A percentile compares a stretch with the other conserved stretches of the same genome.
Conservation (phyloP, 2,329 filamentous ascomycete genomes). For the Fusarium sp. region DNA sequence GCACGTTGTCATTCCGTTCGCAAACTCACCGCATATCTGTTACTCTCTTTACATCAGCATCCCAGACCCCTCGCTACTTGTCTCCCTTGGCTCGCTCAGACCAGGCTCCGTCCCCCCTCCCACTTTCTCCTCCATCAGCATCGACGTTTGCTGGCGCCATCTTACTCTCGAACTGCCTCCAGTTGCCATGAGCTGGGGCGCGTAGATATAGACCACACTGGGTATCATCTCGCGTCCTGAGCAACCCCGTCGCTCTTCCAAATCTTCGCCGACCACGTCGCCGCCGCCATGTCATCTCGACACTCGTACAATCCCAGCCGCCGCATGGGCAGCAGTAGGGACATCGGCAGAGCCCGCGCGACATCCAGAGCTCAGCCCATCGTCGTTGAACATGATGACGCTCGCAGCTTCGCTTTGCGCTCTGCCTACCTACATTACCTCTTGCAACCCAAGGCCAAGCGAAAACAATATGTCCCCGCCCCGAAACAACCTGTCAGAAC, state of each 20-base stretch:
- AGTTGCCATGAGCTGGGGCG: constrained; percentile 46
- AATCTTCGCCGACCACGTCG: background rate
- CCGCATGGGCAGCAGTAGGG: constrained; percentile 55
- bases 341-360: constrained; percentile 52
- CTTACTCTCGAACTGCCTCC: constrained; percentile 20
- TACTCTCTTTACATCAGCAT: constrained; percentile 13
- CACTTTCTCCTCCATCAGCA: constrained; percentile 22
- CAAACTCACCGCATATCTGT: constrained; percentile 27
- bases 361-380: constrained; percentile 57
- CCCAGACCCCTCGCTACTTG: constrained; percentile 24
- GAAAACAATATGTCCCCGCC: constrained; percentile 81
- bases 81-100: constrained; percentile 32
- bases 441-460: constrained; percentile 86
- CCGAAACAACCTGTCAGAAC: constrained; percentile 66
- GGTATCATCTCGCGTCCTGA: constrained; percentile 46
- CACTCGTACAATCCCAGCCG: constrained; percentile 56
- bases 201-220: constrained; percentile 36
- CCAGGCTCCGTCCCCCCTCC: constrained; percentile 12
- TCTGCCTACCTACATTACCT: constrained; percentile 92
- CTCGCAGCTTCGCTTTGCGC: constrained; percentile 88
- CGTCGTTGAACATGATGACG: constrained; percentile 74
- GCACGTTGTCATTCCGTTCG: constrained; percentile 27
- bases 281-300: constrained; percentile 59
- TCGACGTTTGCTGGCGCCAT: constrained; percentile 24
- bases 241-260: constrained; percentile 28